These are phyloP conservation scores for Monosporascus sp. DNA, from an alignment of 2,329 filamentous ascomycete species.

Conservation along the genomic window DNA sequence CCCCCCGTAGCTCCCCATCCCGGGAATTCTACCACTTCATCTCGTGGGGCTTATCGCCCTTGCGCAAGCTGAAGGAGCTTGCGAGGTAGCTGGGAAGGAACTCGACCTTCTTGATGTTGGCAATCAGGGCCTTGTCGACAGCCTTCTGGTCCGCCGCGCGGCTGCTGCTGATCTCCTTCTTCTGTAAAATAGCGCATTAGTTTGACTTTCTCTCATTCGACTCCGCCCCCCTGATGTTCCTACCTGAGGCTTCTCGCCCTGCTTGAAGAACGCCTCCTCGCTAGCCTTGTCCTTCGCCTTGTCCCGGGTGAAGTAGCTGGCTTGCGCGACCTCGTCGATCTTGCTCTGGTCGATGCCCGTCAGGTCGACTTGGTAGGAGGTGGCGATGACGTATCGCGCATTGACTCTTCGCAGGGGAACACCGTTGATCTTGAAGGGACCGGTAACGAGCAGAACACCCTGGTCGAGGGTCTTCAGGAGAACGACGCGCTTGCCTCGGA, in stretches of 20 bases:
- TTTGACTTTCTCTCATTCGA: background rate
- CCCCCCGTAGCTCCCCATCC: conserved; percentile 2
- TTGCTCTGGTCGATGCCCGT: conserved; percentile 84
- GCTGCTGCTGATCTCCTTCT: conserved; percentile 91
- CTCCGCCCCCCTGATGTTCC: conserved; percentile 28
- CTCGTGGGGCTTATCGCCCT: conserved; percentile 99
- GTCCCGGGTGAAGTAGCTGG: conserved; percentile 94
- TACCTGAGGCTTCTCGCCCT: conserved; percentile 97
- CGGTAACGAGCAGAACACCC: conserved; percentile 97
- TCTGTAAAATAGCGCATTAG: conserved; percentile 54
- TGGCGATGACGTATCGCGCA: conserved; percentile 89
- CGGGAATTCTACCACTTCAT: conserved; percentile 83
- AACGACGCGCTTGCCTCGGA: conserved; percentile 99
- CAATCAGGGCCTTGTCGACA: conserved; percentile 91
- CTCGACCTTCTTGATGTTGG: conserved; percentile 97
- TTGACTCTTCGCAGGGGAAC: conserved; percentile 94
- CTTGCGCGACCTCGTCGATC: conserved; percentile 69
- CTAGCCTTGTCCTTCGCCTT: conserved; percentile 92
- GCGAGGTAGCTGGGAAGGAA: conserved; percentile 90
- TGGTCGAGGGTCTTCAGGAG: conserved; percentile 97
- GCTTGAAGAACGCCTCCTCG: conserved; percentile 99
- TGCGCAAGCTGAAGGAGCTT: conserved; percentile 96
- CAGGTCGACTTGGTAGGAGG: conserved; percentile 79
- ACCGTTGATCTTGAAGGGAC: conserved; percentile 99
- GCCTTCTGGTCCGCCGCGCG: conserved; percentile 97